Percentiles rank a stretch among this genome's conserved stretches.
These are phyloP conservation scores for Saitozyma podzolica DNA, from an alignment of 768 basidiomycete species.

Conservation along the genomic window DNA sequence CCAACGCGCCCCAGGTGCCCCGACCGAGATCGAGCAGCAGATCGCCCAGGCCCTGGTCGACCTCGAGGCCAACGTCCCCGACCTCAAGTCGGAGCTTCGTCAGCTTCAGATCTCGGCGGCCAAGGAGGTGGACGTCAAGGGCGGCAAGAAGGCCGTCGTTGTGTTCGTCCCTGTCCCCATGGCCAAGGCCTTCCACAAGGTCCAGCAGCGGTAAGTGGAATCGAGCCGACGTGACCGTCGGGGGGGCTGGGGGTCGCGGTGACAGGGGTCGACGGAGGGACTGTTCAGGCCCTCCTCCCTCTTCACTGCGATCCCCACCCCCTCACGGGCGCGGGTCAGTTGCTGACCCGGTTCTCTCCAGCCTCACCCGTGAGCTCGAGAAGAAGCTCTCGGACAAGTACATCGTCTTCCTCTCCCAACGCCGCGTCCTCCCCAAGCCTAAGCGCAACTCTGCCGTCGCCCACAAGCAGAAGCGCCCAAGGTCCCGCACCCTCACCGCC, in stretches of 20 bases:
- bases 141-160: constrained; percentile 99
- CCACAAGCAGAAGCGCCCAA: constrained; percentile 86
- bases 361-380: constrained; percentile 97
- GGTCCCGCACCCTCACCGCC: constrained; percentile 91
- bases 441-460: constrained; percentile 82
- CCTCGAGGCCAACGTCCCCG: constrained; percentile 96
- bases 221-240: not conserved
- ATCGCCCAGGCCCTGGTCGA: constrained; percentile 95
- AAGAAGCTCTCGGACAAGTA: constrained; percentile 99
- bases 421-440: constrained; percentile 96
- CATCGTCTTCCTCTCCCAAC: constrained; percentile 98
- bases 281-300: constrained; percentile 53
- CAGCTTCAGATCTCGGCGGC: constrained; percentile 96
- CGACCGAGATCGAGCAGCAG: constrained; percentile 94
- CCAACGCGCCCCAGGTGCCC: constrained; percentile 90
- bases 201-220: constrained; percentile 79
- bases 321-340: not conserved
- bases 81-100: constrained; percentile 95
- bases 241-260: constrained; percentile 1
- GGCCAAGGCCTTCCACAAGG: constrained; percentile 96
- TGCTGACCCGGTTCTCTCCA: constrained; percentile 49
- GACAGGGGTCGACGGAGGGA: constrained; percentile 49
- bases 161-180: constrained; percentile 97
- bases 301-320: constrained; percentile 9
- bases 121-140: constrained; percentile 97